Evolutionary conservation across 2,329 filamentous ascomycete species (phyloP).

Genomic region (Pseudocercospora fijiensis): DNA sequence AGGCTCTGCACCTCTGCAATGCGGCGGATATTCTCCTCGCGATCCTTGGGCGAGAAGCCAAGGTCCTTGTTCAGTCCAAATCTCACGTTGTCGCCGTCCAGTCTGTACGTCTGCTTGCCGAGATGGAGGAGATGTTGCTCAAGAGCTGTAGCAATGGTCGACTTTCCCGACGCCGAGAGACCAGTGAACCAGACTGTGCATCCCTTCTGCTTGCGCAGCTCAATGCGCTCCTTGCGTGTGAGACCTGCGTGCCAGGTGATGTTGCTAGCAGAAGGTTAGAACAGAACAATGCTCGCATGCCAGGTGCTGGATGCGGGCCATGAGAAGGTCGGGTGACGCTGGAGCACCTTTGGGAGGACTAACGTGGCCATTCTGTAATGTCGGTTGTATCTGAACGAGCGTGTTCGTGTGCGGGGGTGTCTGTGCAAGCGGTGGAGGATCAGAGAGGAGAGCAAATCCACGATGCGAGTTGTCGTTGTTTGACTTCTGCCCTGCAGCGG

Average conservation of each 20-base stretch:
- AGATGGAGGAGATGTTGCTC: slow-evolving; percentile 94
- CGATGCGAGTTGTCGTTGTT: neutral
- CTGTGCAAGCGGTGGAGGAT: neutral
- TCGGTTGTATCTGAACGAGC: neutral
- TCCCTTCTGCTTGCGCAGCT: slow-evolving; percentile 76
- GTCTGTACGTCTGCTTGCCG: slow-evolving; percentile 79
- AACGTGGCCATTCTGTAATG: slow-evolving; percentile 28
- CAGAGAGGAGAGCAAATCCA: neutral
- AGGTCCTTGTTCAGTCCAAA: slow-evolving; percentile 98
- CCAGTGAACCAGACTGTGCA: slow-evolving; percentile 98
- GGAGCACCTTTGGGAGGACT: slow-evolving; percentile 11
- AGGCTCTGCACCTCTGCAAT: slow-evolving; percentile 70
- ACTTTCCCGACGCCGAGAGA: slow-evolving; percentile 93
- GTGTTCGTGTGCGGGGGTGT: neutral
- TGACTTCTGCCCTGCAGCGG: neutral
- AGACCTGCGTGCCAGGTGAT: slow-evolving; percentile 87
- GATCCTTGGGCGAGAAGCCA: slow-evolving; percentile 87
- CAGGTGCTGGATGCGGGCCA: neutral
- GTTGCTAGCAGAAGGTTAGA: slow-evolving; percentile 63
- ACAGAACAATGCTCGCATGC: slow-evolving; percentile 13
- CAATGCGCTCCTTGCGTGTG: slow-evolving; percentile 72
- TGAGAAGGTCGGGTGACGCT: neutral
- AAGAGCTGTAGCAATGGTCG: slow-evolving; percentile 91
- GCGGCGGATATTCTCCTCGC: slow-evolving; percentile 95
- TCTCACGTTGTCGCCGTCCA: slow-evolving; percentile 97